Evolutionary conservation across 2,329 filamentous ascomycete species (phyloP), one percentile per base, ranked within the genome.

Genomic region (Aphanoascus verrucosus): DNA sequence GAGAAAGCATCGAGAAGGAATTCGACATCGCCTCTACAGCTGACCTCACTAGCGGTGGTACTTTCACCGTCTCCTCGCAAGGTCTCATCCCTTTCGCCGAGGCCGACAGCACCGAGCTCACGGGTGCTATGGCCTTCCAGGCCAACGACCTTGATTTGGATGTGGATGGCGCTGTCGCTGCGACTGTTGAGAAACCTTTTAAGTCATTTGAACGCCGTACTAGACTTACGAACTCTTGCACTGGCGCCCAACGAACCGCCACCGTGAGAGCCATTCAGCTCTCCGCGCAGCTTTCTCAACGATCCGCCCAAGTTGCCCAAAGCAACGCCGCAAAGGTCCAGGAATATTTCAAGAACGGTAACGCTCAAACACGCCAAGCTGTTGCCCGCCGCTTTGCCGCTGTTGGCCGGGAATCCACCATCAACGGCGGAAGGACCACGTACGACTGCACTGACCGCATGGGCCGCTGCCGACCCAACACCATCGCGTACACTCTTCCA

Each of bases 261-360:
- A 19, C 42, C 8, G 41, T 34, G n/a, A 44, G 23, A 41, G 47
- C 47, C n/a, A 37, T 55, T 15, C 32, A 34, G 2, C 15, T 23
- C 32, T 49, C 40, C 20, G 40, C 40, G 32, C 19, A 46, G 32
- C 35, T 40, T 32, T 12, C 82, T 7, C 72, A 77, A 0, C 62
- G 65, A 1, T 77, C 76, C 1, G 78, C 79, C 0, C 64, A 70
- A 1, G 77, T 72, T 0, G 77, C 77, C 19, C 59, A 70, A 0
- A 71, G 73, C 3, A 32, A 41, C 12, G 17, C 47, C 37, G 17
- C 23, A 28, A 50, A 45, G 38, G 6, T 52, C 32, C 38, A 34
- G 15, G 78, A 82, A 62, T 85, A 82, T 72, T 86, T 85, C 75
- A 84, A 83, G 69, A 76, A 76, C 0, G 77, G 76, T 31, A 66